Base-by-base conservation (phyloP, 2,329 filamentous ascomycete species). In the Aspergillus aculeatinus region DNA sequence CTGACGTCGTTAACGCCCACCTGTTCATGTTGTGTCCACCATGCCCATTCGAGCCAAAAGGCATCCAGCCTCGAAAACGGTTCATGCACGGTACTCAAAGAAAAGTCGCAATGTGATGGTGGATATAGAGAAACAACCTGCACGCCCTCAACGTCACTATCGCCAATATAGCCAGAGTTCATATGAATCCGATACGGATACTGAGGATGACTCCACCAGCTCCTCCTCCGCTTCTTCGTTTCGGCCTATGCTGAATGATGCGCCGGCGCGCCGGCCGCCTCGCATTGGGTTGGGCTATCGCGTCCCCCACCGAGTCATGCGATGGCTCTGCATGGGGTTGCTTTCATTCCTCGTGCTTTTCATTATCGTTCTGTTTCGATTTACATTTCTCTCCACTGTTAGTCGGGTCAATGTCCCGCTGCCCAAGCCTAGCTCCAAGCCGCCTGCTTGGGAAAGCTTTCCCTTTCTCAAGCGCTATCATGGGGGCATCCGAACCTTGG, bases 391-490 rank as follows among this genome's bases (percentile, higher is more conserved):
- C n/a, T 64, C 68, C 6, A 64, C 69, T 42, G 68, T 70, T 31
- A 63, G 72, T 51, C 67, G 67, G 49, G 68, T 74, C 31, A 54
- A 67, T 3, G 65, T 73, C 25, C 73, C 74, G 60, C 71, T 89
- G 29, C 83, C 85, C 16, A 86, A 87, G 64, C 83, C 83, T 12
- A 82, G 86, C 0, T 76, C 85, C 0, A 85, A 87, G 21, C 90
- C 91, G 12, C 86, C 87, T 0, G 64, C 67, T n/a, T 98, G 93
- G 92, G 91, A 96, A 73, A 85, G 84, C 10, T 98, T 96, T 72
- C 86, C 87, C 0, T 96, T 96, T 70, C 76, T 99, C 62, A 89
- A 88, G 61, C 85, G 93, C 63, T 99, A 97, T 73, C 95, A 97
- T 73, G 94, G 92, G 14, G 95, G 95, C 0, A 83, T 99, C 60